Base-by-base conservation (phyloP, 2,329 filamentous ascomycete genomes). In the Alternaria arbusti region DNA sequence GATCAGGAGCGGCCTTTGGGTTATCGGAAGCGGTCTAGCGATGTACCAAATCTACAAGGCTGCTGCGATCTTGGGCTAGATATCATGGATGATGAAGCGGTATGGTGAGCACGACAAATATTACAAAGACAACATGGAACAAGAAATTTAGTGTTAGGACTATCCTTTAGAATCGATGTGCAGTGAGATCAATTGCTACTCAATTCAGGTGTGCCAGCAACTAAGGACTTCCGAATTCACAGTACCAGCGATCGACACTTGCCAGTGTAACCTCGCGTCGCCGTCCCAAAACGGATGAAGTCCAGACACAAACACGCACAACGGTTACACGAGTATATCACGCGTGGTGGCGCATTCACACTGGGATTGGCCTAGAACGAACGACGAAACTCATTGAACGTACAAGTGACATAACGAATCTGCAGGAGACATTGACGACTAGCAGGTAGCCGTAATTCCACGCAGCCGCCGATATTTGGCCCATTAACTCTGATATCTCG, bases 31-130 rank as follows among this genome's bases (percentile, higher is more conserved):
- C 12, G 71, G 65, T 1, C 40, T 74, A 54, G 59, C 66, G 6
- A 25, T 51, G 6, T 72, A 59, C 15, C 72, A 74, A 60, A 64
- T 74, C 28, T 73, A 70, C 51, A 74, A 72, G 63, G 72, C 68
- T 49, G 72, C 72, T 3, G 49, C 50, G 43, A 47, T 74, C 10
- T 54, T 74, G 32, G 69, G 69, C 5, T 70, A 64, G 20, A 45
- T 12, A n/a, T 30, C 15, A 20, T 22, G 7, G 20, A 32, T 4
- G 3, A 52, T 15, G 6, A 11, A 40, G 30, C 20, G 12, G 6
- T 8, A 28, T 12, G n/a, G 22, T n/a, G 20, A n/a, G 4, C 1
- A 12, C 13, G 49, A 52, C 6, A 13, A 2, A 30, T 17, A 32
- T 3, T 5, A 5, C 6, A 36, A 15, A 12, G 9, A 25, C 11